phyloP scores from a whole-genome alignment of 1,284 basidiomycete species.

The Cronartium ribicola region DNA sequence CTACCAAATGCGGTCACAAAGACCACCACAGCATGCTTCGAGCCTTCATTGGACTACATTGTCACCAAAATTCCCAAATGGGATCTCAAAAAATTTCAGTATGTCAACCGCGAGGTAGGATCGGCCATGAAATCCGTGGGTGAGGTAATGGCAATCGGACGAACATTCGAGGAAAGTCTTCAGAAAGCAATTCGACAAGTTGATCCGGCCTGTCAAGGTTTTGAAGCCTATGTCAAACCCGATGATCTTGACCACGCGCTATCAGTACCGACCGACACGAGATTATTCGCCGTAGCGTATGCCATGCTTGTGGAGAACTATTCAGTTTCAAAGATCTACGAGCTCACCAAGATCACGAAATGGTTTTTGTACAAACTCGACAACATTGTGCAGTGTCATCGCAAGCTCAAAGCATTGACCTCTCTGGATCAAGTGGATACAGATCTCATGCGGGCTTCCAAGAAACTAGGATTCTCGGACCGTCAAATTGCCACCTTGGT shows the following conservation, averaged over 20 bases:
- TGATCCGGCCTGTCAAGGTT: slow-evolving; percentile 72
- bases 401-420: slow-evolving; percentile 65
- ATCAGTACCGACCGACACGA: slow-evolving; percentile 72
- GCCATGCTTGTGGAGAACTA: slow-evolving; percentile 94
- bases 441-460: slow-evolving; percentile 69
- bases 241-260: slow-evolving; percentile 78
- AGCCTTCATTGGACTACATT: slow-evolving; percentile 98
- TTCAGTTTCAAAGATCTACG: slow-evolving; percentile 81
- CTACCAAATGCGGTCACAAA: slow-evolving; percentile 98
- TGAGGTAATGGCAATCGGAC: slow-evolving; percentile 99
- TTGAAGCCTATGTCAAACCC: slow-evolving; percentile 67
- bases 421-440: slow-evolving; percentile 61
- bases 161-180: slow-evolving; percentile 96
- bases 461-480: slow-evolving; percentile 92
- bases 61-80: slow-evolving; percentile 99
- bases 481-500: slow-evolving; percentile 75
- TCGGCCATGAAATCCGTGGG: slow-evolving; percentile 99
- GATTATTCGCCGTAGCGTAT: slow-evolving; percentile 93
- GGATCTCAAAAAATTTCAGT: slow-evolving; percentile 98
- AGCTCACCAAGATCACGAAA: slow-evolving; percentile 91
- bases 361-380: slow-evolving; percentile 99
- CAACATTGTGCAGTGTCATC: slow-evolving; percentile 85
- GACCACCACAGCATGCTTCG: slow-evolving; percentile 98
- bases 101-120: slow-evolving; percentile 88
- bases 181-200: slow-evolving; percentile 98